A percentile compares a stretch with the other conserved stretches of the same genome.
Evolutionary conservation across 1,139 yeast species (phyloP).

Genomic region (Protomyces lactucae-debilis): DNA sequence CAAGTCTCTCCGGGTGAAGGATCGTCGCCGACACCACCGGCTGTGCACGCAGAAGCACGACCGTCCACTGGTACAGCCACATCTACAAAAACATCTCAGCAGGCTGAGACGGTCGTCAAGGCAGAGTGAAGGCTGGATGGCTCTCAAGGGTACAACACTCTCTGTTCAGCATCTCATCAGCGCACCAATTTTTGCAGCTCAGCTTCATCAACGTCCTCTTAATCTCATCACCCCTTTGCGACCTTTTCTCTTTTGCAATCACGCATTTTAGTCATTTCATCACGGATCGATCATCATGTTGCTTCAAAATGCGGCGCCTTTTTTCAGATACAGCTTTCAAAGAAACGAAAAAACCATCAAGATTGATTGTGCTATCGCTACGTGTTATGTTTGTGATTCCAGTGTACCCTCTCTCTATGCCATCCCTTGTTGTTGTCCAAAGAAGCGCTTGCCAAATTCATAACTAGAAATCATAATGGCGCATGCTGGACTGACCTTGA

Average conservation of each 20-base stretch:
- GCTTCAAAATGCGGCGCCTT: background rate
- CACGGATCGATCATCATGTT: background rate
- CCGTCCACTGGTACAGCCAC: background rate
- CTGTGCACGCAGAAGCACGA: no score
- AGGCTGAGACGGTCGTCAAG: background rate
- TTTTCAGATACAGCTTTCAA: background rate
- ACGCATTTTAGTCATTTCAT: background rate
- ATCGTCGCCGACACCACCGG: no score
- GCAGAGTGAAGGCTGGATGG: background rate
- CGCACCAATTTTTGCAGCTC: no score
- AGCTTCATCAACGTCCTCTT: no score
- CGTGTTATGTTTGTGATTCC: background rate
- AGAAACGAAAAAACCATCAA: background rate
- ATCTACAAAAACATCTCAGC: background rate
- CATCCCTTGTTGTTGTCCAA: background rate
- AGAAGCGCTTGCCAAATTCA: conserved; percentile 63
- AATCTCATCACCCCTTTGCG: no score
- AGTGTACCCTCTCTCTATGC: background rate
- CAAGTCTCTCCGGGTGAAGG: background rate
- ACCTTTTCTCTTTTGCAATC: no score
- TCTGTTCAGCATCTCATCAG: no score
- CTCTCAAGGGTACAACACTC: no score
- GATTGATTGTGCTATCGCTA: background rate
- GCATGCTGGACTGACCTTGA: conserved; percentile 94
- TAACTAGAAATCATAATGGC: conserved; percentile 97